Percentiles rank a stretch among this genome's conserved stretches.
These are phyloP conservation scores for Pseudoscleropodium purum DNA, from an alignment of 225 moss, liverwort and hornwort genomes.

Conservation along the genomic window DNA sequence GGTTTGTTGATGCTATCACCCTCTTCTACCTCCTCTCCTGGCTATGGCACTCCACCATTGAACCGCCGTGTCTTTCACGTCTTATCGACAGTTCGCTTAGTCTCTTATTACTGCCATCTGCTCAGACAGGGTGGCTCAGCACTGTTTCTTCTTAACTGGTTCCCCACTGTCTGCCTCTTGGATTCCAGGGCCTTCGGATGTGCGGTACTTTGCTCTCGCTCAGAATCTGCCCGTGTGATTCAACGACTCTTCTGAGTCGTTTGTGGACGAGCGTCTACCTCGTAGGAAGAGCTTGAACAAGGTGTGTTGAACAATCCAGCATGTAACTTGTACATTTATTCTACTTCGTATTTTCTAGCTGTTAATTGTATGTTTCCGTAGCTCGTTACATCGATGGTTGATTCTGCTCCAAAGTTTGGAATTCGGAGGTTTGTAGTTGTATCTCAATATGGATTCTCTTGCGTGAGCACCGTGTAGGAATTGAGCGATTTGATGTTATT, in stretches of 20 bases:
- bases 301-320: not conserved
- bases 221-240: not conserved
- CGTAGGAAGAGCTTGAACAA: not conserved
- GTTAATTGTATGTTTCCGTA: not conserved
- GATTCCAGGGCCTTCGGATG: not conserved
- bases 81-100: not conserved
- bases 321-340: not conserved
- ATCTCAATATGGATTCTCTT: not conserved
- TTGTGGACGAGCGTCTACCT: not conserved
- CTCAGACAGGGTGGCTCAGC: too few relatives aligned
- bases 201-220: not conserved
- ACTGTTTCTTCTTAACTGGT: not conserved
- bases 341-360: not conserved
- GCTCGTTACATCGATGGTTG: not conserved
- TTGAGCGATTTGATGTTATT: not conserved
- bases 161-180: not conserved
- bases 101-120: not conserved
- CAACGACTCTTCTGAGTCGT: not conserved
- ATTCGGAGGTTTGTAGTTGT: not conserved
- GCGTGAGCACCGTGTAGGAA: not conserved
- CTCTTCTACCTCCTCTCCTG: not conserved
- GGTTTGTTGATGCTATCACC: not conserved
- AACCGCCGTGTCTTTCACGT: not conserved
- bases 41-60: not conserved
- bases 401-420: not conserved